Base-by-base conservation (phyloP, 768 basidiomycete species). In the Mycena kentingensis region DNA sequence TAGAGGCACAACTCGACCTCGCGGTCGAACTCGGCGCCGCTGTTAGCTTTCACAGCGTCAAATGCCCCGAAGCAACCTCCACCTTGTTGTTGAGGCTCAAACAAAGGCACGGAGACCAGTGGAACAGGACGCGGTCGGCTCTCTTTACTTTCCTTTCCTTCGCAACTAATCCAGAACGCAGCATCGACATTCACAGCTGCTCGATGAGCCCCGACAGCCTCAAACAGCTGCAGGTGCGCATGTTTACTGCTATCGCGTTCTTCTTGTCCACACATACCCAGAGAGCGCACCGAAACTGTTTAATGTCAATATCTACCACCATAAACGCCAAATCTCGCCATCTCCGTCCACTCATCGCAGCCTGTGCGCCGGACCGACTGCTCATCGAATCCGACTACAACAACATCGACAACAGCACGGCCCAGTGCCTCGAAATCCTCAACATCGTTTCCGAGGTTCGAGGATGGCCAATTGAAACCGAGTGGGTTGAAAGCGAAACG, bases 161-260 rank as follows among this genome's bases (percentile, higher is more conserved):
- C 26, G 6, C 58, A 49, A n/a, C 51, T 39, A 7, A 25, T 26
- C 5, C 35, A 21, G n/a, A n/a, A 15, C 28, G 7, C 64, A 95
- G 85, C 61, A 70, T 98, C 41, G 93, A 96, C 65, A 67, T 99
- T 60, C 96, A 99, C 67, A 91, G 88, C 39, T 98, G 93, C 63
- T 90, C 92, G 0, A 70, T 94, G 58, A 92, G 88, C 54, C 75
- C 84, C 6, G 81, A 95, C 63, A 83, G 79, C 31, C 90, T 90
- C 84, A 71, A 68, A 49, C 77, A 78, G 42, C 78, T 96, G 37
- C 86, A 94, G 82, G 93, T 85, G 71, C 46, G 79, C 64, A 19
- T 19, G n/a, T 46, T 42, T 7, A 11, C 7, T 38, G 21, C 41
- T 12, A 21, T 31, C 8, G 5, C 15, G 16, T 22, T 3, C 24